phyloP scores from a whole-genome alignment of 192 early-diverging fungal genomes.

The Entophlyctis helioformis region DNA sequence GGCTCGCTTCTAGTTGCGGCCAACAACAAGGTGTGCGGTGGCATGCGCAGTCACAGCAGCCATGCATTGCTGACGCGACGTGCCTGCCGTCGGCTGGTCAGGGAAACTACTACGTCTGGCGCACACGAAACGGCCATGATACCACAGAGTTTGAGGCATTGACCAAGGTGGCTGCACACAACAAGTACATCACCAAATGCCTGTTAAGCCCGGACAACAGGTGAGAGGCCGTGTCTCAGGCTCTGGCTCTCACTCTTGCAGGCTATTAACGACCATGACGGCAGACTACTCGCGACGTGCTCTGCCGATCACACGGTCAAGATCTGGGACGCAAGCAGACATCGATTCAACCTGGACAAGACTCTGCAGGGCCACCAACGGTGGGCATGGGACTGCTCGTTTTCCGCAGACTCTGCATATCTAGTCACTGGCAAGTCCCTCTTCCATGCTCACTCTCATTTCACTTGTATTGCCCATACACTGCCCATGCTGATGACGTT shows the following conservation, averaged over 20 bases:
- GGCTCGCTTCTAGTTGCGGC: constrained; percentile 69
- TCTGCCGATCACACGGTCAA: constrained; percentile 81
- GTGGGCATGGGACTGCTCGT: constrained; percentile 91
- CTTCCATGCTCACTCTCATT: too few relatives aligned
- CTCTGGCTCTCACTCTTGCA: too few relatives aligned
- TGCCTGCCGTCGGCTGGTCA: constrained; percentile 4
- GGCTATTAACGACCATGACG: too few relatives aligned
- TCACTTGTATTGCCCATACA: too few relatives aligned
- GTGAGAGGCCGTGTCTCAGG: too few relatives aligned
- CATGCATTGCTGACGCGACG: too few relatives aligned
- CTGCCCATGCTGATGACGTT: background rate
- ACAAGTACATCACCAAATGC: constrained; percentile 72
- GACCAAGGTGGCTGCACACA: constrained; percentile 62
- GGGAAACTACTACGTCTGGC: constrained; percentile 57
- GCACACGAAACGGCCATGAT: constrained; percentile 29
- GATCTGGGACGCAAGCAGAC: constrained; percentile 50
- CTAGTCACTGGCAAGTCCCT: constrained; percentile 63
- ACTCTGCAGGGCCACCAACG: constrained; percentile 70
- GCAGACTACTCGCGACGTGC: constrained; percentile 69
- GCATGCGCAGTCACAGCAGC: background rate
- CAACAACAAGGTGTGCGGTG: constrained; percentile 62
- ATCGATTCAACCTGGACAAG: constrained; percentile 55
- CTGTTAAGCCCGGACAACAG: constrained; percentile 72
- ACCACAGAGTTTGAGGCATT: constrained; percentile 52
- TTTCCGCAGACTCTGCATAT: constrained; percentile 85